Conservation (phyloP, 352 stramenopile species). For the Albugo candida region DNA sequence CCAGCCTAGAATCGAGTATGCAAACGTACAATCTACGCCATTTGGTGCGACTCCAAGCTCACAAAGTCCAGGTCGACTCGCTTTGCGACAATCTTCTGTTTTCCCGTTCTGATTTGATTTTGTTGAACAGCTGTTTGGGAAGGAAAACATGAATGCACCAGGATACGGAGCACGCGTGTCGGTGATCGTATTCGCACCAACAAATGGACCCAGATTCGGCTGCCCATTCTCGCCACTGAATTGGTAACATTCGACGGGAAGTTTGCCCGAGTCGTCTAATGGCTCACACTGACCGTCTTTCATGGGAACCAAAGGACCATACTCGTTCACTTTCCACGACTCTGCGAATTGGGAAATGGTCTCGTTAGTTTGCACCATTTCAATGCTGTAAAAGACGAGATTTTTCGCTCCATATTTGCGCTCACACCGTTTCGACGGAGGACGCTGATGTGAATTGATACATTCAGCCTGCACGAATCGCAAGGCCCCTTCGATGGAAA, state of each 20-base stretch:
- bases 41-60: constrained; percentile 8
- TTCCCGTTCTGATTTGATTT: neutral
- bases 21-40: constrained; percentile 16
- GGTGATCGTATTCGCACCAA: constrained; percentile 15
- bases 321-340: neutral
- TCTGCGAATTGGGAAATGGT: constrained; percentile 1
- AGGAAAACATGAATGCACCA: constrained; percentile 13
- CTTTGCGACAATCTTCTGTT: constrained; percentile 3
- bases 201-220: constrained; percentile 8
- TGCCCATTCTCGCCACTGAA: constrained; percentile 14
- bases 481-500: constrained; percentile 13
- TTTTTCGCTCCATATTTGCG: constrained; percentile 8
- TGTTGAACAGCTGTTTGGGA: neutral
- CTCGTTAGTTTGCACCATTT: constrained; percentile 5
- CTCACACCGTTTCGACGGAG: neutral
- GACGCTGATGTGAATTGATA: constrained; percentile 8
- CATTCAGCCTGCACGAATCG: constrained; percentile 14
- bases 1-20: constrained; percentile 14
- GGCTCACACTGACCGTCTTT: constrained; percentile 7
- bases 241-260: constrained; percentile 9
- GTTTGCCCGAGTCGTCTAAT: constrained; percentile 2
- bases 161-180: constrained; percentile 17
- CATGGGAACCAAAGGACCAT: constrained; percentile 6
- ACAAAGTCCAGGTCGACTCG: constrained; percentile 9
- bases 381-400: constrained; percentile 9